Base-by-base conservation (phyloP, 768 basidiomycete genomes). In the Leccinum rimulosum region DNA sequence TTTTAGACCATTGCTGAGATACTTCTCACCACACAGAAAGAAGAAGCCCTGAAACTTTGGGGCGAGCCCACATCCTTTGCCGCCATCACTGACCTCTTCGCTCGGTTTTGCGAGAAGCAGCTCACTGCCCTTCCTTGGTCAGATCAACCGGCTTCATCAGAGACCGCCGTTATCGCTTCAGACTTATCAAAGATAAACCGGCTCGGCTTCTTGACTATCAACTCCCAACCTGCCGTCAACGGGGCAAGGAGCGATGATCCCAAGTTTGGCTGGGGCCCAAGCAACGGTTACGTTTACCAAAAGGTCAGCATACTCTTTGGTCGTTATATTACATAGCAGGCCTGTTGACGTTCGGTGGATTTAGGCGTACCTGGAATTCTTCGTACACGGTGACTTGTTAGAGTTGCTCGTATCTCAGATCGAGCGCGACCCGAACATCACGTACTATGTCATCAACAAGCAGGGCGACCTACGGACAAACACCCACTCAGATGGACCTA, bases 401-500 rank as follows among this genome's bases (percentile, higher is more conserved):
- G 80, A 82, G 35, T 74, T 87, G 43, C 84, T 95, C 40, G 81
- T 95, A 52, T 78, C 85, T 17, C 83, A 89, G 56, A 93, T 98
- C 65, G 92, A 95, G 69, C 84, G 87, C 17, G 93, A 97, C 68
- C 82, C 83, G 60, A 85, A 88, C 65, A 89, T 96, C 69, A 98
- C 95, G 3, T 99, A 98, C 80, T 96, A 98, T 68, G 93, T 95
- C 51, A 96, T 98, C 74, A 98, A 98, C 82, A 93, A 89, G 73
- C 85, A 87, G 45, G 97, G 97, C 43, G 95, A 98, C 72, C 79
- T 99, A 52, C 85, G 88, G 56, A 98, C 97, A 52, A 99, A 98
- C 79, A 95, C 87, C 15, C 91, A 93, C 66, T 91, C 89, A 2
- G 95, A 97, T 53, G 94, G 95, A 3, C 95, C 97, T 28, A 98